Base-by-base conservation (phyloP, 495 filamentous ascomycete species). In the Penicillium alfredii region DNA sequence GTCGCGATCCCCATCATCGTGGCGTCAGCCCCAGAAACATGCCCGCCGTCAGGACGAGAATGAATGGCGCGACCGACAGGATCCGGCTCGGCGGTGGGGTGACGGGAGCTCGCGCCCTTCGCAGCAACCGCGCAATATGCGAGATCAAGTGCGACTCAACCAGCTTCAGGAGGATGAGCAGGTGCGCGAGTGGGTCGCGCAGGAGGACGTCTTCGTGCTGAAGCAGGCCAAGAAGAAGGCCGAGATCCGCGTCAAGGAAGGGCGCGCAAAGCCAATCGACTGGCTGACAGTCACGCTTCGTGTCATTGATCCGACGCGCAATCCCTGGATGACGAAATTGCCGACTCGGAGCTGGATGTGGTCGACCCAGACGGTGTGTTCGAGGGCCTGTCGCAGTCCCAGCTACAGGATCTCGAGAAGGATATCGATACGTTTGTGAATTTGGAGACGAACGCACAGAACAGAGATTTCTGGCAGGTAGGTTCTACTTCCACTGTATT, bases 151-250 rank as follows among this genome's bases (percentile, higher is more conserved):
- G 17, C 72, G 71, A 6, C 61, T 77, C 20, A 82, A 80, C 43
- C 67, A 76, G 35, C 63, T 77, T 3, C 74, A 80, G 47, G 79
- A 82, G 52, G 85, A 87, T 35, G 80, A 89, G 55, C 86, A 86
- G 46, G 84, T 77, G 47, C 72, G 80, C 24, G 71, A 81, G 49
- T 99, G 93, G 76, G 82, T 99, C 14, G 81, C 89, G 34, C 85
- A 92, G 54, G 92, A 99, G 60, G 92, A 97, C 63, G 76, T 82
- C 35, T 99, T 99, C 53, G 92, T 99, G 13, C 69, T 99, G 45
- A 88, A 89, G 58, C 92, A 99, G 58, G 83, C 92, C 16, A 97
- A 96, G 67, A 97, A 93, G 69, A 97, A 96, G 69, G 90, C 92
- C 23, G 86, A 88, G 49, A 94, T 99, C 38, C 81, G 92, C 4